Percentiles rank a stretch among this genome's conserved stretches.
These are phyloP conservation scores for Lentinula guzmanii DNA, from an alignment of 768 basidiomycete genomes.

Conservation along the genomic window DNA sequence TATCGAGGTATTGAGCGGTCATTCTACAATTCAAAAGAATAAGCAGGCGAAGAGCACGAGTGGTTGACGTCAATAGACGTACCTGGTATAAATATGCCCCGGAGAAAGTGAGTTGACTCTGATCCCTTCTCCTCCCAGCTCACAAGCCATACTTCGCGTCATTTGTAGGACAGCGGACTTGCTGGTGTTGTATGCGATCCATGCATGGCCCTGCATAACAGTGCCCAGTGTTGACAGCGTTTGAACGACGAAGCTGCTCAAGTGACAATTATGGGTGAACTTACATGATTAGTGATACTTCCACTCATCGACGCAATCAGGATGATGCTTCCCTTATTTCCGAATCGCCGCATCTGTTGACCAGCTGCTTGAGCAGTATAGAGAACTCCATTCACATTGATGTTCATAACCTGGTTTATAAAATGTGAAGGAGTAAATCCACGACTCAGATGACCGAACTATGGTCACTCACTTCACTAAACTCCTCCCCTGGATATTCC, in stretches of 20 bases:
- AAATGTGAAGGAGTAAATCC: neutral
- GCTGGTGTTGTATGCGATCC: constrained; percentile 73
- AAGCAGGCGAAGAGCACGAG: neutral
- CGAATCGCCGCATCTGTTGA: constrained; percentile 53
- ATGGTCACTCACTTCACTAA: constrained; percentile 43
- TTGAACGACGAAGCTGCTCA: no score
- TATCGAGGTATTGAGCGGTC: constrained; percentile 69
- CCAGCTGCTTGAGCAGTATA: constrained; percentile 63
- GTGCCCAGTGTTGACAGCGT: constrained; percentile 1
- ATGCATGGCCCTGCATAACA: constrained; percentile 54
- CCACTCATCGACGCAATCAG: constrained; percentile 65
- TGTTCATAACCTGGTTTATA: constrained; percentile 44
- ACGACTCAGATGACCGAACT: neutral
- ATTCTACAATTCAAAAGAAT: constrained; percentile 35
- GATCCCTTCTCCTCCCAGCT: constrained; percentile 59
- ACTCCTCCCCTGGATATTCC: constrained; percentile 59
- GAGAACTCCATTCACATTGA: constrained; percentile 62
- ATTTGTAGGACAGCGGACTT: constrained; percentile 78
- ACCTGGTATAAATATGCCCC: constrained; percentile 71
- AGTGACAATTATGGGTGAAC: constrained; percentile 3
- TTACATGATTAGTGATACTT: constrained; percentile 52
- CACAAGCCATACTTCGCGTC: constrained; percentile 79
- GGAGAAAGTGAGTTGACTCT: constrained; percentile 75
- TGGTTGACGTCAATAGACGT: constrained; percentile 10
- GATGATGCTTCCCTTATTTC: constrained; percentile 52